Base-by-base conservation (phyloP, 140 eudicot species). In the Cichorium intybus region DNA sequence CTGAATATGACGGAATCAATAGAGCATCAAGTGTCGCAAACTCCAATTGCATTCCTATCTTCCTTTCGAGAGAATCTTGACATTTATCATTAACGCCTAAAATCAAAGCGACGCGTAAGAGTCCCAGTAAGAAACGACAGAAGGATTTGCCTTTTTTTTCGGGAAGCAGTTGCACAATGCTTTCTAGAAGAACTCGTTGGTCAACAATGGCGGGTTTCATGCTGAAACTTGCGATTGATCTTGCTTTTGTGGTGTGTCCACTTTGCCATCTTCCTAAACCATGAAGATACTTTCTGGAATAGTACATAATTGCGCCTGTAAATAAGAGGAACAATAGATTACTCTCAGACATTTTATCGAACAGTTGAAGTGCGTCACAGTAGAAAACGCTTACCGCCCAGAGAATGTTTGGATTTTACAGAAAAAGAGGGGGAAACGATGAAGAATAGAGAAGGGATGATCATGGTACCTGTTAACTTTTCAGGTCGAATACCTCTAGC, bases 261-360 rank as follows among this genome's bases (percentile, higher is more conserved):
- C 89, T 73, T 60, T 85, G 86, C 97, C 97, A 88, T 62, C 99
- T 65, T 74, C 95, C 90, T 72, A 93, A 46, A 10, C 99, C 99
- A 6, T 95, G 95, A 63, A 93, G 90, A 74, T 85, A 79, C 47
- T 88, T 93, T 56, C 73, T 77, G 34, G 77, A 68, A 58, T 88
- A 88, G 69, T 85, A 76, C 86, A 93, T 88, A 52, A 93, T 83
- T 17, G 95, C 95, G 41, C 97, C 95, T 28, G 80, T 62, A 48
- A 85, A 27, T 12, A 66, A 37, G 16, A 66, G 7, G 18, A 58
- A 64, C 47, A 11, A 43, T n/a, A 20, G 49, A 43, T 14, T 43
- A 14, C 49, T 43, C 49, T 43, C 1, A 43, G 49, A 43, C 49
- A 43, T 43, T 43, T 43, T 5, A 15, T 43, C 49, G 7, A 43